phyloP scores from a whole-genome alignment of 1,284 basidiomycete genomes.

The Trichosporon faecale region DNA sequence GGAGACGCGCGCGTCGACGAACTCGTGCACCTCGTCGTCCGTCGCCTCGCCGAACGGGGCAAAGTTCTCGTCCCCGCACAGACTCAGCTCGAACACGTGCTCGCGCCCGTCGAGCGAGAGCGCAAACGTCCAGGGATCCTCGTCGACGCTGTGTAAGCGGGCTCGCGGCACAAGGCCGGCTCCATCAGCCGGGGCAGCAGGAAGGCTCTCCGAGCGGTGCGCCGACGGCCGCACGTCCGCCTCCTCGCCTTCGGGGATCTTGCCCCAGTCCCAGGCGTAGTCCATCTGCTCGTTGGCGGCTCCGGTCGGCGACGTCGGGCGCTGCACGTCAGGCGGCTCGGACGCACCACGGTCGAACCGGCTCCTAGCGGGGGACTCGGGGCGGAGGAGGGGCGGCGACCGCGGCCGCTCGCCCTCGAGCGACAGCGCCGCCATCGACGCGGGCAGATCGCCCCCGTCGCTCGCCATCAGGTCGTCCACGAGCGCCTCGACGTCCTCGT shows the following conservation, averaged over 20 bases:
- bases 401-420: slow-evolving; percentile 18
- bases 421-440: slow-evolving; percentile 18
- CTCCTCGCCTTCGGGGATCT: slow-evolving; percentile 25
- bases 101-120: slow-evolving; percentile 49
- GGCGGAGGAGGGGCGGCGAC: background rate
- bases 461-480: slow-evolving; percentile 25
- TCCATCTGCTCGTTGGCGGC: slow-evolving; percentile 31
- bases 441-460: slow-evolving; percentile 10
- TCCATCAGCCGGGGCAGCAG: slow-evolving; percentile 3
- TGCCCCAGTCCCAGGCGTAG: slow-evolving; percentile 51
- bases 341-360: slow-evolving; percentile 18
- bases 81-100: slow-evolving; percentile 56
- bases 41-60: slow-evolving; percentile 31
- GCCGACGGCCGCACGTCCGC: slow-evolving; percentile 4
- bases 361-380: slow-evolving; percentile 9
- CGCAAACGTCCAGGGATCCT: slow-evolving; percentile 54
- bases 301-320: slow-evolving; percentile 20
- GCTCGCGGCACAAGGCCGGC: background rate
- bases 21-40: slow-evolving; percentile 41
- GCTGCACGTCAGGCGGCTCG: slow-evolving; percentile 23
- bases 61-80: slow-evolving; percentile 46
- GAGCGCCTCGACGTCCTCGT: slow-evolving; percentile 19
- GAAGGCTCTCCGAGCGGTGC: slow-evolving; percentile 16
- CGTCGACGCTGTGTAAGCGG: slow-evolving; percentile 51
- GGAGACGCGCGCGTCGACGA: slow-evolving; percentile 54